Conservation (phyloP, 192 early-diverging fungal genomes). For the Irineochytrium annulatum region DNA sequence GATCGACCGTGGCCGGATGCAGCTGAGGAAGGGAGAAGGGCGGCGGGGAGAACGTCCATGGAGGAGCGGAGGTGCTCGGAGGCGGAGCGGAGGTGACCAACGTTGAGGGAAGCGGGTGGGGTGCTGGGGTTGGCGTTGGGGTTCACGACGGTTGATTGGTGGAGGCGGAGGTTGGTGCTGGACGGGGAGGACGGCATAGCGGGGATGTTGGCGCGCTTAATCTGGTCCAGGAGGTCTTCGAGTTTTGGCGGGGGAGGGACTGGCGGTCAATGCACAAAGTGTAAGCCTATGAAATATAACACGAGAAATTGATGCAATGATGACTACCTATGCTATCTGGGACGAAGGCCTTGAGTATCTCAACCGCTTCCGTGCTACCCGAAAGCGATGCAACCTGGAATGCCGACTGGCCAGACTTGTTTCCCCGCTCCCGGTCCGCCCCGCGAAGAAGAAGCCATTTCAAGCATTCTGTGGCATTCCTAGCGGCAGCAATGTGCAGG, state of each 20-base stretch:
- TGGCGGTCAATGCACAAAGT: background rate
- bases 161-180: no score
- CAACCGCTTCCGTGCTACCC: slow-evolving; percentile 39
- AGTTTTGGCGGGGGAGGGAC: background rate
- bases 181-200: no score
- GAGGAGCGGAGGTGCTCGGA: no score
- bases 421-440: slow-evolving; percentile 35
- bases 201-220: no score
- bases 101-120: no score
- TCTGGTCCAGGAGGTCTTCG: slow-evolving; percentile 2
- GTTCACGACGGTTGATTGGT: no score
- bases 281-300: background rate
- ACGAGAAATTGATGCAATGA: background rate
- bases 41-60: no score
- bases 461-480: slow-evolving; percentile 43
- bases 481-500: slow-evolving; percentile 45
- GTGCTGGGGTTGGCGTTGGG: no score
- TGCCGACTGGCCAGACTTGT: slow-evolving; percentile 47
- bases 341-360: slow-evolving; percentile 43
- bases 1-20: no score
- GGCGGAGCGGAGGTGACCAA: no score
- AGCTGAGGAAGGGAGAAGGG: no score
- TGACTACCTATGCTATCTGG: slow-evolving; percentile 30
- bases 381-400: slow-evolving; percentile 41
- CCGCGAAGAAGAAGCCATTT: slow-evolving; percentile 49